A percentile compares a stretch with the other conserved stretches of the same genome.
These are phyloP conservation scores for Linnemannia exigua DNA, from an alignment of 192 early-diverging fungal species.

Conservation along the genomic window DNA sequence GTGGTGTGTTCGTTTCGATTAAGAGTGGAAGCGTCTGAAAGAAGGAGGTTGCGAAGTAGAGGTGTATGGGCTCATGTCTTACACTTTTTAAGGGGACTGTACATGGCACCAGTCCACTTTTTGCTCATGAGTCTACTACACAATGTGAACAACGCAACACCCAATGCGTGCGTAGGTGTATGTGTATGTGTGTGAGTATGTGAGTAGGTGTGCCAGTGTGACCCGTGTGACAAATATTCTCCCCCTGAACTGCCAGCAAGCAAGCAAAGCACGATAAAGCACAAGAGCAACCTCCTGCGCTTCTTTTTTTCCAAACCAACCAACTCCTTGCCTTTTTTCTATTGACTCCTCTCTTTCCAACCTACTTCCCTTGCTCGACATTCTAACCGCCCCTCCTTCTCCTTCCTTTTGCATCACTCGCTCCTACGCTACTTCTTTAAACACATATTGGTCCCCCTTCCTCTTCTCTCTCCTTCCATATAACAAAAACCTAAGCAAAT, in stretches of 20 bases:
- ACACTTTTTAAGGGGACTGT: too few relatives aligned
- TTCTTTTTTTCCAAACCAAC: background rate
- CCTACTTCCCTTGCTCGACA: background rate
- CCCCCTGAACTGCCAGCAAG: background rate
- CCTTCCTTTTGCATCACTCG: background rate
- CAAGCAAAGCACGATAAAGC: background rate
- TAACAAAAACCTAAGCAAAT: constrained; percentile 30
- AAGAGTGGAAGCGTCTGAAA: too few relatives aligned
- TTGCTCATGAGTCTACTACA: too few relatives aligned
- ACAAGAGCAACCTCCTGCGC: background rate
- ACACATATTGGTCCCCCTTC: background rate
- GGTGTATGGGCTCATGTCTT: too few relatives aligned
- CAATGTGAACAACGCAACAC: too few relatives aligned
- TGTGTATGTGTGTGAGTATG: too few relatives aligned
- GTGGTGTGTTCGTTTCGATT: too few relatives aligned
- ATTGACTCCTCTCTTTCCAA: background rate
- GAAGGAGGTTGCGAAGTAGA: too few relatives aligned
- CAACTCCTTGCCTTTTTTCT: background rate
- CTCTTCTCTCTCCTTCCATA: background rate
- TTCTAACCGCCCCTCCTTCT: background rate
- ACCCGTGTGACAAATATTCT: constrained; percentile 5
- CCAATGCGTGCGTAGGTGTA: too few relatives aligned
- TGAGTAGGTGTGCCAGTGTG: background rate
- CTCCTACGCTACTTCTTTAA: background rate
- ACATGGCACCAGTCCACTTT: too few relatives aligned